phyloP scores from a whole-genome alignment of 345 rosid genomes.

The Pugionium cornutum region DNA sequence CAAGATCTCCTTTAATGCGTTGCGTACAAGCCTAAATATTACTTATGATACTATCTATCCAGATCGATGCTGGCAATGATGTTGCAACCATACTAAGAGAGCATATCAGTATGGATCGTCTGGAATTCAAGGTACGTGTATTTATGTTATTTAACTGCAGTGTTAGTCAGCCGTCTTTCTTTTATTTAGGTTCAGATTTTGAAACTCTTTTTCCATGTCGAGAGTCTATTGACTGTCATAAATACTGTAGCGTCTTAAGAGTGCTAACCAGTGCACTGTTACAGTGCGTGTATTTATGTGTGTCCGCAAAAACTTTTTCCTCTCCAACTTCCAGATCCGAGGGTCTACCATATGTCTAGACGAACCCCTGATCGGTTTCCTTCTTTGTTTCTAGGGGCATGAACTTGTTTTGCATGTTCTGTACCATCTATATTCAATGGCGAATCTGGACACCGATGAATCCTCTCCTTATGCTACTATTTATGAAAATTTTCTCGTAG shows the following conservation, averaged over 20 bases:
- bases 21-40: conserved; percentile 1
- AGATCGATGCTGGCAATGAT: conserved; percentile 80
- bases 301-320: conserved; percentile 11
- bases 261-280: conserved; percentile 14
- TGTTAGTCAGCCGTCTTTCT: conserved; percentile 6
- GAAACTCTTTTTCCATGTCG: conserved; percentile 13
- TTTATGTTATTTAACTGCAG: conserved; percentile 5
- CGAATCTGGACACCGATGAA: conserved; percentile 48
- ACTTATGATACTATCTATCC: conserved; percentile 36
- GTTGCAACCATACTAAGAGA: conserved; percentile 62
- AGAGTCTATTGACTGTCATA: conserved; percentile 23
- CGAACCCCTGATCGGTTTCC: conserved; percentile 29
- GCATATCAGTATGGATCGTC: conserved; percentile 70
- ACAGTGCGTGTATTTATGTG: conserved; percentile 15
- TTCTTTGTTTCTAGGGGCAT: conserved; percentile 65
- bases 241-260: conserved; percentile 17
- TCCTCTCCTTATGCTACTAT: conserved; percentile 51
- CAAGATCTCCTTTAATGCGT: conserved; percentile 9
- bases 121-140: conserved; percentile 67
- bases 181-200: conserved; percentile 18
- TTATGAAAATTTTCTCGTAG: conserved; percentile 81
- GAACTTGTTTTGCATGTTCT: conserved; percentile 82
- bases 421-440: conserved; percentile 73
- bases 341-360: conserved; percentile 21
- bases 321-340: conserved; percentile 22